Evolutionary conservation across 768 basidiomycete species (phyloP), one percentile per base, ranked within the genome.

Genomic region (Mycena filopes): DNA sequence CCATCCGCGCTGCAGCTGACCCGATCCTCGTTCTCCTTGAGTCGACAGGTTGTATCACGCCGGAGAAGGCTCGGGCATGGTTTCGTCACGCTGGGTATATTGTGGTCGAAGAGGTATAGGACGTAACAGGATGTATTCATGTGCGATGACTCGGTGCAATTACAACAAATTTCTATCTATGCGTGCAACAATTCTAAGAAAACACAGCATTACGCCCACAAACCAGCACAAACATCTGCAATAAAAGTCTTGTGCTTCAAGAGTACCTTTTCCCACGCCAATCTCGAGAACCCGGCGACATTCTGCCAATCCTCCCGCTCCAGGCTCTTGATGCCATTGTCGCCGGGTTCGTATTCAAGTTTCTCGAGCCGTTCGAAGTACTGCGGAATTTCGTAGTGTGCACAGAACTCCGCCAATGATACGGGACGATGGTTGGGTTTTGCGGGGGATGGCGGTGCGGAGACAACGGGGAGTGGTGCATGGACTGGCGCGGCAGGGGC

Each of bases 81-180:
- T 72, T 73, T 57, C 28, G n/a, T 18, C 64, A 74, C 59, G 60
- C 67, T 8, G 72, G 73, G 1, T 74, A 74, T 54, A 67, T 70
- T 53, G 8, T 11, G 20, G 20, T 40, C 38, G 16, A 40, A 40
- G 38, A 40, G 38, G 38, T 9, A 40, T 42, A 42, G n/a, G n/a
- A n/a, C n/a, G n/a, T n/a, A n/a, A n/a, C n/a, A n/a, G n/a, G n/a
- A n/a, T n/a, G n/a, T n/a, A n/a, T n/a, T n/a, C n/a, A n/a, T n/a
- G n/a, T 18, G 41, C 18, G 16, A 42, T 42, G 41, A 8, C 7
- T 42, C n/a, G 41, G 16, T 42, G 41, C 41, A n/a, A n/a, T 42
- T 13, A n/a, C 41, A 18, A 42, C 41, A 42, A n/a, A 42, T 42
- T 42, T 42, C 41, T 18, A 11, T 42, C 18, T n/a, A n/a, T n/a